These are phyloP conservation scores for Moricandia arvensis DNA, from an alignment of 345 rosid species.

Conservation along the genomic window DNA sequence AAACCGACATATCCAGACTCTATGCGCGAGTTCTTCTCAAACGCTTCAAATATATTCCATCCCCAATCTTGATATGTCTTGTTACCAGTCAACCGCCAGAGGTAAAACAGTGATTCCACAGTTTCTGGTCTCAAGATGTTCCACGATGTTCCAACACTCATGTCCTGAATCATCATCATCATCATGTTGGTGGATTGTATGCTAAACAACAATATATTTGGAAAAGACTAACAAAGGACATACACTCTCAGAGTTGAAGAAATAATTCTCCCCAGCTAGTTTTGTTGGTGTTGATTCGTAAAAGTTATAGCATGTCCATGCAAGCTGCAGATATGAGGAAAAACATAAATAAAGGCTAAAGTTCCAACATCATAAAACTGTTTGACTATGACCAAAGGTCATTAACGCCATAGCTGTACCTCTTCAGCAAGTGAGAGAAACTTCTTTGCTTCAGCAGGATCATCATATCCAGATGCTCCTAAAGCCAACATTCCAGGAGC, in stretches of 20 bases:
- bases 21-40: conserved; percentile 80
- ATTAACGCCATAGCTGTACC: conserved; percentile 47
- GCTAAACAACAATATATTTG: neutral
- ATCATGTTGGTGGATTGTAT: too few species aligned
- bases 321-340: too few species aligned
- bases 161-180: too few species aligned
- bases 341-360: neutral
- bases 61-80: too few species aligned
- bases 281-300: too few species aligned
- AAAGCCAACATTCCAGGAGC: conserved; percentile 91
- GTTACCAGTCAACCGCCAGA: too few species aligned
- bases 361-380: neutral
- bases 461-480: conserved; percentile 77
- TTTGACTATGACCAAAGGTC: too few species aligned
- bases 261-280: too few species aligned
- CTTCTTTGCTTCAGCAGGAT: conserved; percentile 63
- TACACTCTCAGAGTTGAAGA: conserved; percentile 67
- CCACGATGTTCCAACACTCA: too few species aligned
- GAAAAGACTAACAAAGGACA: neutral
- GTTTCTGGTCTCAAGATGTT: too few species aligned
- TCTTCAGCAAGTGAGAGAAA: conserved; percentile 86
- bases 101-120: too few species aligned
- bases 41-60: conserved; percentile 95
- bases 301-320: too few species aligned
- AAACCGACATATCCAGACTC: conserved; percentile 91